These are phyloP conservation scores for Diplodia corticola DNA, from an alignment of 2,329 filamentous ascomycete species.

Conservation along the genomic window DNA sequence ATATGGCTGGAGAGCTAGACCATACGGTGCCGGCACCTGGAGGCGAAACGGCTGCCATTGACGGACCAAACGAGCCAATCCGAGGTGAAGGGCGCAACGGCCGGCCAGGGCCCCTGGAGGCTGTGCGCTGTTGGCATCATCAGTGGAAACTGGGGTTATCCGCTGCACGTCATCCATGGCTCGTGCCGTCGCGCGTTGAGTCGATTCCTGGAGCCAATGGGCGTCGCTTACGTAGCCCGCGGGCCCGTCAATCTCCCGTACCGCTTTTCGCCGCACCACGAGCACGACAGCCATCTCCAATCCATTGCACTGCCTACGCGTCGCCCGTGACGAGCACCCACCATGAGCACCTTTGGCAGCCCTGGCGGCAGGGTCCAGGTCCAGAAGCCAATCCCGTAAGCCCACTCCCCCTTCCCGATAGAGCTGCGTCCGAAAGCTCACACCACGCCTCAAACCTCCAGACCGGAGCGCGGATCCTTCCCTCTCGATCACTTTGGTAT, in stretches of 20 bases:
- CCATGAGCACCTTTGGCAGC: slow-evolving; percentile 67
- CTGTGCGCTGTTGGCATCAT: background rate
- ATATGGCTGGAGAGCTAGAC: too few relatives aligned
- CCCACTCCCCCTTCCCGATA: slow-evolving; percentile 26
- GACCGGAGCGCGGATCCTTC: slow-evolving; percentile 89
- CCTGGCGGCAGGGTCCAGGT: slow-evolving; percentile 66
- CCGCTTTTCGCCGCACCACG: slow-evolving; percentile 10
- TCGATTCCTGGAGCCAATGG: background rate
- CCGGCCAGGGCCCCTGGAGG: background rate
- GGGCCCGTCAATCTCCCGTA: background rate
- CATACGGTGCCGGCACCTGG: too few relatives aligned
- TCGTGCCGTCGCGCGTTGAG: background rate
- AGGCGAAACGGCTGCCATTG: too few relatives aligned
- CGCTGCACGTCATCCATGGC: slow-evolving; percentile 8
- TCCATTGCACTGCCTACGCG: background rate
- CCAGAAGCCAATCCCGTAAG: slow-evolving; percentile 70
- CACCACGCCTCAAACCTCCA: slow-evolving; percentile 41
- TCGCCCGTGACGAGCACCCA: background rate
- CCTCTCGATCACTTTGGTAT: slow-evolving; percentile 90
- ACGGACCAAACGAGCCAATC: slow-evolving; percentile 5
- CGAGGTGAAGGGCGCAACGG: background rate
- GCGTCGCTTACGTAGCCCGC: background rate
- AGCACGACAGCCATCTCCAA: background rate
- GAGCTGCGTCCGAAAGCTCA: background rate
- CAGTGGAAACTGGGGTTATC: slow-evolving; percentile 7